These are phyloP conservation scores for Rosa hybrid DNA, from an alignment of 331 rosid genomes.

Conservation along the genomic window DNA sequence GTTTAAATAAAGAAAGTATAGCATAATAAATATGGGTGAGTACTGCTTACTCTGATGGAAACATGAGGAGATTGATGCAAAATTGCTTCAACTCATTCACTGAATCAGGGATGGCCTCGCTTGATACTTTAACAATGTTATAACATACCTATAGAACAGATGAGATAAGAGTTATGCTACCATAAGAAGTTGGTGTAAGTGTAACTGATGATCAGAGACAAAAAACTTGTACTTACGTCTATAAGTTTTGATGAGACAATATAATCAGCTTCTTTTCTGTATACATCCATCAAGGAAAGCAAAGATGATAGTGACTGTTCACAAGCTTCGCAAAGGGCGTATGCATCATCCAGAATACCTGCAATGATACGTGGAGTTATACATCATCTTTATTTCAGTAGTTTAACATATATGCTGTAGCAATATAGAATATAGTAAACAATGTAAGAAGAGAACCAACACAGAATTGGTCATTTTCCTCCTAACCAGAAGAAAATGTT, in stretches of 20 bases:
- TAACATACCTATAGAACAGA: slow-evolving; percentile 46
- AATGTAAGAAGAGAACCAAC: neutral
- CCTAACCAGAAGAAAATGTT: neutral
- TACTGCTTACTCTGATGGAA: slow-evolving; percentile 66
- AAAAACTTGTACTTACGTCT: slow-evolving; percentile 34
- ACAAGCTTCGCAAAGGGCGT: slow-evolving; percentile 73
- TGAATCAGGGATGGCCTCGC: slow-evolving; percentile 64
- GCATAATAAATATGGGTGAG: neutral
- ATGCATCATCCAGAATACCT: slow-evolving; percentile 77
- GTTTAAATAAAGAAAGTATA: neutral
- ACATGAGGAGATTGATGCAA: slow-evolving; percentile 57
- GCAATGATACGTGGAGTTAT: slow-evolving; percentile 22
- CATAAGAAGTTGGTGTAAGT: slow-evolving; percentile 12
- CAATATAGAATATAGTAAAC: neutral
- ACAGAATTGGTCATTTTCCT: neutral
- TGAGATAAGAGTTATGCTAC: slow-evolving; percentile 3
- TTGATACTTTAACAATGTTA: slow-evolving; percentile 39
- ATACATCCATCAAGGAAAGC: slow-evolving; percentile 68
- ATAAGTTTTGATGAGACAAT: slow-evolving; percentile 62
- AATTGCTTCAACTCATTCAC: slow-evolving; percentile 51
- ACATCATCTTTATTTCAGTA: neutral
- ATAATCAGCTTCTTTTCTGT: slow-evolving; percentile 62
- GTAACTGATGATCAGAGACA: slow-evolving; percentile 14
- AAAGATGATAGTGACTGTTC: slow-evolving; percentile 52
- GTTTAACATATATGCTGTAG: neutral